phyloP scores from a whole-genome alignment of 2,329 filamentous ascomycete species.

The Cladosporium cucumerinum region DNA sequence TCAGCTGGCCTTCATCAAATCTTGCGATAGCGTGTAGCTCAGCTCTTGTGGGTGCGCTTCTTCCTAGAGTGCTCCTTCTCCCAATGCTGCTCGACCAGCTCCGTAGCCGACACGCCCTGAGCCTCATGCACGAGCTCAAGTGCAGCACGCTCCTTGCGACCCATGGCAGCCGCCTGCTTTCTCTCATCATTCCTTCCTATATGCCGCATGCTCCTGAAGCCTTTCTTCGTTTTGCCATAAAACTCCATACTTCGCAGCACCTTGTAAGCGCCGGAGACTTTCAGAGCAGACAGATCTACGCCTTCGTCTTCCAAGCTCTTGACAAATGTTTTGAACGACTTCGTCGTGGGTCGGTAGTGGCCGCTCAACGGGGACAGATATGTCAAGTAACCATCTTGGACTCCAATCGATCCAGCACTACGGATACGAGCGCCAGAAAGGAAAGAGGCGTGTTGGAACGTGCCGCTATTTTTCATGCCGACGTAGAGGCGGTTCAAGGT shows the following conservation, averaged over 20 bases:
- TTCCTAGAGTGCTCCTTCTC: constrained; percentile 16
- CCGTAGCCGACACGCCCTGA: constrained; percentile 13
- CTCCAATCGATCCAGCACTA: constrained; percentile 77
- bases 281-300: constrained; percentile 73
- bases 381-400: constrained; percentile 72
- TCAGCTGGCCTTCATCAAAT: constrained; percentile 31
- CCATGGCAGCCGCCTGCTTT: constrained; percentile 54
- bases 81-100: constrained; percentile 19
- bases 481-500: constrained; percentile 81
- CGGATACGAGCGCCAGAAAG: constrained; percentile 77
- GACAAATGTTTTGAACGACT: constrained; percentile 78
- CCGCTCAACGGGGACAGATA: constrained; percentile 67
- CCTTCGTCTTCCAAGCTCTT: constrained; percentile 66
- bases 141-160: constrained; percentile 57
- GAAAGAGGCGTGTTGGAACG: constrained; percentile 91
- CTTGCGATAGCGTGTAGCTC: neutral
- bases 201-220: constrained; percentile 46
- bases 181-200: constrained; percentile 51
- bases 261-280: constrained; percentile 75
- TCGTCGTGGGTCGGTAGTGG: constrained; percentile 79
- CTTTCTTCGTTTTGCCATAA: constrained; percentile 67
- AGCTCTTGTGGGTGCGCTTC: neutral
- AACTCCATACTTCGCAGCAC: constrained; percentile 76
- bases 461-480: constrained; percentile 80
- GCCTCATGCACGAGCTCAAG: constrained; percentile 38